These are phyloP conservation scores for Daldinia bambusicola DNA, from an alignment of 495 filamentous ascomycete genomes.

Conservation along the genomic window DNA sequence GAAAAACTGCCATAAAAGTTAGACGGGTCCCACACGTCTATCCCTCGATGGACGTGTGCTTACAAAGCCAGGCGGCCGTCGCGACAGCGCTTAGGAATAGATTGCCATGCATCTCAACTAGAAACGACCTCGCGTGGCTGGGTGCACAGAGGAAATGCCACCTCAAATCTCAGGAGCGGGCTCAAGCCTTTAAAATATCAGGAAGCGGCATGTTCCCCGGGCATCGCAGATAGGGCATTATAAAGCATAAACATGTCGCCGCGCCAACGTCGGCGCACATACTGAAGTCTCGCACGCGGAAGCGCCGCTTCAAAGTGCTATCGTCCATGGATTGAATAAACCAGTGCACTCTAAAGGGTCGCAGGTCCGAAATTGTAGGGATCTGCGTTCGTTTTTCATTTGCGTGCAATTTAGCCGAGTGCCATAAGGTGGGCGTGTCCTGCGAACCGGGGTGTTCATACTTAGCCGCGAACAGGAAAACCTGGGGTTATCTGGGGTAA, in stretches of 20 bases:
- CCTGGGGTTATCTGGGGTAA: constrained; percentile 28
- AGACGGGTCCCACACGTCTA: constrained; percentile 17
- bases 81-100: constrained; percentile 28
- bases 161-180: constrained; percentile 8
- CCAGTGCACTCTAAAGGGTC: constrained; percentile 24
- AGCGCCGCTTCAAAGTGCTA: constrained; percentile 36
- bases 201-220: not conserved
- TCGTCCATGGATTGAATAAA: constrained; percentile 11
- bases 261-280: constrained; percentile 17
- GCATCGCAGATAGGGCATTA: constrained; percentile 7
- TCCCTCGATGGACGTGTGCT: constrained; percentile 13
- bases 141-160: not conserved
- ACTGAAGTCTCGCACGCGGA: constrained; percentile 25
- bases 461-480: constrained; percentile 43
- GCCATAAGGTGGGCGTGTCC: constrained; percentile 20
- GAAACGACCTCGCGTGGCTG: constrained; percentile 25
- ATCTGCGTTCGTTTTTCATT: constrained; percentile 33
- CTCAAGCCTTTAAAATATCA: constrained; percentile 20
- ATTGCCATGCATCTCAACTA: constrained; percentile 35
- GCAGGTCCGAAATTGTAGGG: constrained; percentile 8
- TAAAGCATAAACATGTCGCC: not conserved
- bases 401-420: constrained; percentile 39
- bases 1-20: constrained; percentile 30
- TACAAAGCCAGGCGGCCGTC: constrained; percentile 40
- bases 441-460: constrained; percentile 22